These are phyloP conservation scores for Chrysoporthe cubensis DNA, from an alignment of 2,329 filamentous ascomycete species.

Conservation along the genomic window DNA sequence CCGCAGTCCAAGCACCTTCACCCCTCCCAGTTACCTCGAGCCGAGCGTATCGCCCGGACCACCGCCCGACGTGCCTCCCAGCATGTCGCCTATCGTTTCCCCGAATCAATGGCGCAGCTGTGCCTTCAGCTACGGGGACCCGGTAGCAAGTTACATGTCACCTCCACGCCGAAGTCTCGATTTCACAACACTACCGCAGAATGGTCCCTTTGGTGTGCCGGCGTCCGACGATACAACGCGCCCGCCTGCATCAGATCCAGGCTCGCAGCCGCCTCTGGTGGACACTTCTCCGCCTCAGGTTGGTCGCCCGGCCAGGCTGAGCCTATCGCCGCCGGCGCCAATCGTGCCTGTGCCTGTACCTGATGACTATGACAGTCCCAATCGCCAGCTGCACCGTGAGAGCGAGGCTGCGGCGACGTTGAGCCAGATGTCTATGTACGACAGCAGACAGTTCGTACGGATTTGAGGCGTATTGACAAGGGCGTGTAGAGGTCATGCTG, in stretches of 20 bases:
- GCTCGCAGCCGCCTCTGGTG: constrained; percentile 15
- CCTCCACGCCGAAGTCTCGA: constrained; percentile 22
- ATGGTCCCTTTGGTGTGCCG: not conserved
- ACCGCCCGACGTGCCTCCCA: constrained; percentile 24
- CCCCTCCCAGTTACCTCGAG: constrained; percentile 22
- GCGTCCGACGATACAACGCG: not conserved
- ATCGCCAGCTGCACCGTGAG: constrained; percentile 24
- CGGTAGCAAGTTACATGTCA: constrained; percentile 13
- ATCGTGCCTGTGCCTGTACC: not conserved
- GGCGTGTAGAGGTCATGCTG: not conserved
- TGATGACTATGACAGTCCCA: constrained; percentile 20
- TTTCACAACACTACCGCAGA: constrained; percentile 8
- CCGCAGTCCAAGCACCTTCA: not conserved
- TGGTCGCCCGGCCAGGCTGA: constrained; percentile 1
- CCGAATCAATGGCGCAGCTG: constrained; percentile 23
- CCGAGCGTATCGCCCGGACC: constrained; percentile 24
- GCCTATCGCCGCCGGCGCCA: constrained; percentile 4
- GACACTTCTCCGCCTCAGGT: constrained; percentile 11
- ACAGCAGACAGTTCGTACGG: constrained; percentile 15
- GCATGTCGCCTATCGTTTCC: constrained; percentile 25
- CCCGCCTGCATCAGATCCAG: not conserved
- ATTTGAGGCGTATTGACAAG: constrained; percentile 1
- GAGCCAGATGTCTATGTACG: constrained; percentile 23
- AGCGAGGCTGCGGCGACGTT: constrained; percentile 26
- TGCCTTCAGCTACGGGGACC: constrained; percentile 16